A percentile compares a stretch with the other conserved stretches of the same genome.
Conservation (phyloP, 2,329 filamentous ascomycete species). For the Hymenoscyphus linearis region DNA sequence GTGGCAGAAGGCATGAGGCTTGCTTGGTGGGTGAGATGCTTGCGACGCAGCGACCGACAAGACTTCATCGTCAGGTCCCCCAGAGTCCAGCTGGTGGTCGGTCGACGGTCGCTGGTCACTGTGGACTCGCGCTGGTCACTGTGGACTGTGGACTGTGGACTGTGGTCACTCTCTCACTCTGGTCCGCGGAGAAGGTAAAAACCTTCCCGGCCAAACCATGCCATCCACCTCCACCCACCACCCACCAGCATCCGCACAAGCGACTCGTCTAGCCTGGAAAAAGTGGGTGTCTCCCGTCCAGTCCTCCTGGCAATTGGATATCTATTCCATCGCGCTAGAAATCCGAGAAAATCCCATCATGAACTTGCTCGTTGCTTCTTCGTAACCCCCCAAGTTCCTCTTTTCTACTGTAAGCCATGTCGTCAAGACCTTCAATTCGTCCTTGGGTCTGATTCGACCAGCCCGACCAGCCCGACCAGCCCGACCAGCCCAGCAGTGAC, state of each 20-base stretch:
- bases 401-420: conserved; percentile 6
- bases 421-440: background rate
- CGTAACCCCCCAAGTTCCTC: background rate
- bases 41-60: too few species aligned
- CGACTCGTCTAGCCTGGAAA: background rate
- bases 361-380: background rate
- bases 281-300: background rate
- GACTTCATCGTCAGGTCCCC: background rate
- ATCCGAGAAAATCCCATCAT: background rate
- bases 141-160: too few species aligned
- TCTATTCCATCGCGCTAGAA: background rate
- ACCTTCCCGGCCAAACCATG: background rate
- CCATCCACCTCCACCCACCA: too few species aligned
- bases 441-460: conserved; percentile 1
- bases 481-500: too few species aligned
- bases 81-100: too few species aligned
- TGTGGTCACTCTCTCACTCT: too few species aligned
- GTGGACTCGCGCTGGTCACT: too few species aligned
- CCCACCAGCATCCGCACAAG: too few species aligned
- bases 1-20: background rate
- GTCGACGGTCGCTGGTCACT: too few species aligned
- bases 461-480: background rate
- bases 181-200: background rate
- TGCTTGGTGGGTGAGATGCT: background rate
- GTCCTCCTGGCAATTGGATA: too few species aligned